Percentiles rank a stretch among this genome's conserved stretches.
Evolutionary conservation across 2,329 filamentous ascomycete genomes (phyloP).

Genomic region (Penicillium sp.): DNA sequence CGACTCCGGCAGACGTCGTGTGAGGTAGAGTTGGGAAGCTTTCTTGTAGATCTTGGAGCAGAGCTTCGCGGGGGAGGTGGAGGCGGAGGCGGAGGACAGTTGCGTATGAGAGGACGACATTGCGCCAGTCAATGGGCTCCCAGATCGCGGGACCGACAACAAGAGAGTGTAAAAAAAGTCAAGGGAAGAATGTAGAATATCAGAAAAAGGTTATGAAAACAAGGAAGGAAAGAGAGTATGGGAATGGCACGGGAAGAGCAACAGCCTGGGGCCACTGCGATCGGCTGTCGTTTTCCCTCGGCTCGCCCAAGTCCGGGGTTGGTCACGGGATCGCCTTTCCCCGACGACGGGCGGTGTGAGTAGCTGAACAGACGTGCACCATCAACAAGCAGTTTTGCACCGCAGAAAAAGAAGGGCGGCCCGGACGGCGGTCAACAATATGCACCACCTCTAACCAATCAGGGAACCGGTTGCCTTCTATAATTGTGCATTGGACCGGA

Average conservation of each 20-base stretch:
- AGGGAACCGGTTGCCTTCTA: too few relatives aligned
- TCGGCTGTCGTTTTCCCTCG: conserved; percentile 41
- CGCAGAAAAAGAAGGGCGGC: too few relatives aligned
- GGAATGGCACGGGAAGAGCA: background rate
- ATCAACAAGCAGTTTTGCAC: too few relatives aligned
- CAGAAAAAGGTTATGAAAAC: conserved; percentile 9
- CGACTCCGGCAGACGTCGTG: conserved; percentile 87
- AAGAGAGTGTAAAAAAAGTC: background rate
- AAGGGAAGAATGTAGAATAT: conserved; percentile 9
- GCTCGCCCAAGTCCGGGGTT: conserved; percentile 40
- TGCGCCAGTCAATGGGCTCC: conserved; percentile 37
- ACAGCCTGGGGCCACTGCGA: conserved; percentile 18
- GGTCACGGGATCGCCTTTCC: conserved; percentile 36
- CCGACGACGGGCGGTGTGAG: background rate
- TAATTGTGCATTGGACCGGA: too few relatives aligned
- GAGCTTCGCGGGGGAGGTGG: conserved; percentile 63
- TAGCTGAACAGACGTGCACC: too few relatives aligned
- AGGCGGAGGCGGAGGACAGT: conserved; percentile 69
- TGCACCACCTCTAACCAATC: too few relatives aligned
- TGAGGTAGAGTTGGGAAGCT: conserved; percentile 90
- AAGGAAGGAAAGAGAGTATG: conserved; percentile 6
- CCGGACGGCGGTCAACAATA: too few relatives aligned
- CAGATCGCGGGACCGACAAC: conserved; percentile 3
- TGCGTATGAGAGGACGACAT: conserved; percentile 54
- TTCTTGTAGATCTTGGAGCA: conserved; percentile 92